phyloP scores from a whole-genome alignment of 179 eudicot genomes.

The Heliamphora pulchella region DNA sequence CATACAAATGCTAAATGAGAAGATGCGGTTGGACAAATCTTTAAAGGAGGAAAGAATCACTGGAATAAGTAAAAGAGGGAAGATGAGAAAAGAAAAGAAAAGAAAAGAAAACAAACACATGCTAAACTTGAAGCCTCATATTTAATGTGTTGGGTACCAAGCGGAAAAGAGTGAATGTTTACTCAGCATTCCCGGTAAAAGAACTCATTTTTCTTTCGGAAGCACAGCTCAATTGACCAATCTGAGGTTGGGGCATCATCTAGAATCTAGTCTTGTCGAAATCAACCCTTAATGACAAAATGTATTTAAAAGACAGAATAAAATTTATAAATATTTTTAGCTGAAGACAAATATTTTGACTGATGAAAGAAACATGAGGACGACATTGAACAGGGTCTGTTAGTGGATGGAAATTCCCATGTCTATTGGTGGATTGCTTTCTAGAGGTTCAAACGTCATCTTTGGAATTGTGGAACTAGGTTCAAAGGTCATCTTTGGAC shows the following conservation, averaged over 20 bases:
- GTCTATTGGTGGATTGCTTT: neutral
- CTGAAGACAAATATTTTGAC: neutral
- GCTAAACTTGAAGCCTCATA: neutral
- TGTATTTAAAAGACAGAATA: neutral
- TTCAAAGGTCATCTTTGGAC: neutral
- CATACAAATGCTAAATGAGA: neutral
- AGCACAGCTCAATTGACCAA: neutral
- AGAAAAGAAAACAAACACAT: neutral
- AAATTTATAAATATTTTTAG: no score
- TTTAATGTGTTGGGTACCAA: conserved; percentile 1
- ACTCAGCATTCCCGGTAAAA: neutral
- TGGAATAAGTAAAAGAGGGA: neutral
- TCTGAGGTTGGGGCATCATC: neutral
- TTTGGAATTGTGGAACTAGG: neutral
- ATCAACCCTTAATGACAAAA: neutral
- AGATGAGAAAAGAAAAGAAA: neutral
- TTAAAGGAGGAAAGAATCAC: neutral
- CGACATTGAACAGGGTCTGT: neutral
- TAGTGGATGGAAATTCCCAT: neutral
- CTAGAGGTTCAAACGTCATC: neutral
- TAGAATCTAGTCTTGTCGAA: neutral
- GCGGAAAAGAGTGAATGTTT: neutral
- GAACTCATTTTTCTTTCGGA: neutral
- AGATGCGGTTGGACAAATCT: neutral
- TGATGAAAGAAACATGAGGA: neutral